These are phyloP conservation scores for Thelephora terrestris DNA, from an alignment of 1,284 basidiomycete species.

Conservation along the genomic window DNA sequence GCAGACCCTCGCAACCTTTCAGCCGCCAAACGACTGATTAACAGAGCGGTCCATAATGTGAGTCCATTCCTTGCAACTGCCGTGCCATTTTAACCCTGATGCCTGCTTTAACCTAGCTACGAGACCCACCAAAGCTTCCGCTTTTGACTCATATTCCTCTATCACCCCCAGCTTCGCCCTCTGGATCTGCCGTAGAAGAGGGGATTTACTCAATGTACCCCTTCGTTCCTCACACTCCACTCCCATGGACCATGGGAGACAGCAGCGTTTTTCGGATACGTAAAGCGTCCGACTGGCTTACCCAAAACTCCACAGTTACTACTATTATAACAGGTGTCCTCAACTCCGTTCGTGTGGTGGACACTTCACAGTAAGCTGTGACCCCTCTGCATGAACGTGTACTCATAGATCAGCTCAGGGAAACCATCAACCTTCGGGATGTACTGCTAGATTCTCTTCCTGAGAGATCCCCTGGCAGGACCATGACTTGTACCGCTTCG, in stretches of 20 bases:
- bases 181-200: too few relatives aligned
- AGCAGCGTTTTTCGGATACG: conserved; percentile 46
- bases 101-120: conserved; percentile 1
- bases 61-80: conserved; percentile 9
- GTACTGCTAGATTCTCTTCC: conserved; percentile 9
- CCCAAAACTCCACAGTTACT: conserved; percentile 24
- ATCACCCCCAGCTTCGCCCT: conserved; percentile 12
- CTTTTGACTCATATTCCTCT: conserved; percentile 31
- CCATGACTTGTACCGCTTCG: background rate
- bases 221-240: conserved; percentile 38
- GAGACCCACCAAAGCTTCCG: conserved; percentile 13
- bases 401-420: conserved; percentile 6
- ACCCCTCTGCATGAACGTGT: background rate
- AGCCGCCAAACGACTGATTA: conserved; percentile 41
- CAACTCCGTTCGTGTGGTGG: conserved; percentile 21
- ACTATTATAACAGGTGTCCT: conserved; percentile 28
- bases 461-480: background rate
- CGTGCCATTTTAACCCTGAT: background rate
- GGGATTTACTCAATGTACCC: conserved; percentile 51
- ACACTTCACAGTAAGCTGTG: conserved; percentile 25
- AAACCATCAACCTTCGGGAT: conserved; percentile 10
- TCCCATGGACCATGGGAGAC: conserved; percentile 37
- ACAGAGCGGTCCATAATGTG: conserved; percentile 44
- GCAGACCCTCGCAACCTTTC: conserved; percentile 30
- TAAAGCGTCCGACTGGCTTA: conserved; percentile 50